Conservation (phyloP, 805 yeast species). For the Hyphopichia homilentoma region DNA sequence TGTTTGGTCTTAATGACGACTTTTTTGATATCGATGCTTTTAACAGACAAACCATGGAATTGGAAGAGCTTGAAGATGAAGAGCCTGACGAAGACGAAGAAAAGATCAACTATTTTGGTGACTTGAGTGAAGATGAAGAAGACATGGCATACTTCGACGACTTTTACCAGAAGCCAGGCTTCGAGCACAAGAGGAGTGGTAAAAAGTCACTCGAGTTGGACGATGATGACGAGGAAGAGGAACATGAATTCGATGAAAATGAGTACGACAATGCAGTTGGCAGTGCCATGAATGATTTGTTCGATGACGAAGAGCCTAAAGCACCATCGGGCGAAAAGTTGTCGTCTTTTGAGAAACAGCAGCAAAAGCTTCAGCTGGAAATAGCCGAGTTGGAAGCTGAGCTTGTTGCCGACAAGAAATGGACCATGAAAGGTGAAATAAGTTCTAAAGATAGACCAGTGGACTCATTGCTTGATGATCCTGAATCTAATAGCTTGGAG, state of each 20-base stretch:
- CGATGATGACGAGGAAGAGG: conserved; percentile 27
- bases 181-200: conserved; percentile 15
- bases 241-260: conserved; percentile 46
- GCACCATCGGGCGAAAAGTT: conserved; percentile 32
- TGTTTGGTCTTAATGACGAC: conserved; percentile 72
- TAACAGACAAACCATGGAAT: conserved; percentile 66
- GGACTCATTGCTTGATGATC: conserved; percentile 77
- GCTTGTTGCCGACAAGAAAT: conserved; percentile 82
- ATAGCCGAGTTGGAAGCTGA: conserved; percentile 79
- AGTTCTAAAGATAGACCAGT: conserved; percentile 74
- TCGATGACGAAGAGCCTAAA: conserved; percentile 41
- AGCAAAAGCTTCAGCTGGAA: conserved; percentile 68
- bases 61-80: conserved; percentile 35
- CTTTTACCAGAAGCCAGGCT: conserved; percentile 51
- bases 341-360: conserved; percentile 83
- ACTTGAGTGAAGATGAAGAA: conserved; percentile 42
- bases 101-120: conserved; percentile 40
- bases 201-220: conserved; percentile 5
- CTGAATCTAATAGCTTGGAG: conserved; percentile 54
- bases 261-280: conserved; percentile 61
- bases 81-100: conserved; percentile 34
- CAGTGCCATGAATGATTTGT: conserved; percentile 59
- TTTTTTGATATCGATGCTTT: conserved; percentile 84
- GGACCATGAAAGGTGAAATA: conserved; percentile 95
- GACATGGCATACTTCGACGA: conserved; percentile 62